Conservation (phyloP, 805 yeast genomes). For the Starmera quercuum region DNA sequence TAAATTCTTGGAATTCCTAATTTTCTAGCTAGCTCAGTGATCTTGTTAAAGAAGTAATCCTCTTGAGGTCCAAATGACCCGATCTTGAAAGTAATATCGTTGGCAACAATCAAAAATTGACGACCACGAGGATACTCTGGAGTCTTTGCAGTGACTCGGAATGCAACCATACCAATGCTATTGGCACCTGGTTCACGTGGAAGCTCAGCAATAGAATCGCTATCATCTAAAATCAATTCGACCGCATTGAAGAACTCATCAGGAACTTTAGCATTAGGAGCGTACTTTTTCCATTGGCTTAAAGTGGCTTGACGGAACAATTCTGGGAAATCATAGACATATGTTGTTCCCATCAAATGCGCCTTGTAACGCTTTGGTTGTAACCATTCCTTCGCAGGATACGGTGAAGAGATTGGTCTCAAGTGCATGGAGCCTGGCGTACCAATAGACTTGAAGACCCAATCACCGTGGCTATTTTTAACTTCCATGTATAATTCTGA, state of each 20-base stretch:
- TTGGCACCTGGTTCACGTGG: conserved; percentile 96
- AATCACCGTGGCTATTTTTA: conserved; percentile 85
- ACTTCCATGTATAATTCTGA: conserved; percentile 93
- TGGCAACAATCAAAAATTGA: conserved; percentile 86
- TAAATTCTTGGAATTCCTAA: conserved; percentile 93
- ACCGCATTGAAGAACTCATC: conserved; percentile 70
- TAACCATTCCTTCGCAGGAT: conserved; percentile 95
- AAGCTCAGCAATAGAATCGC: conserved; percentile 73
- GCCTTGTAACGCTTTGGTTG: conserved; percentile 99
- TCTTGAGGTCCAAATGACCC: conserved; percentile 99
- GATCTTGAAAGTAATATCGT: conserved; percentile 94
- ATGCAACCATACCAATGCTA: conserved; percentile 95
- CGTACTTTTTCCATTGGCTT: conserved; percentile 73
- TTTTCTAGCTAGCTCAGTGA: conserved; percentile 84
- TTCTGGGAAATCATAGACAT: conserved; percentile 98
- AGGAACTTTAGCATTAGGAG: conserved; percentile 51
- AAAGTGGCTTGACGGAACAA: conserved; percentile 88
- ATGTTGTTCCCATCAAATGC: conserved; percentile 96
- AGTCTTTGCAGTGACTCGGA: conserved; percentile 83
- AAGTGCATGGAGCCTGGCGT: conserved; percentile 96
- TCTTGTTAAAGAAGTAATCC: conserved; percentile 85
- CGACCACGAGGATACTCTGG: conserved; percentile 98
- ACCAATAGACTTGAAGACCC: conserved; percentile 95
- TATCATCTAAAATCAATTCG: conserved; percentile 82
- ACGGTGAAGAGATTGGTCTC: conserved; percentile 92